Base-by-base conservation (phyloP, 148 eudicot genomes). In the Amaranthus cruentus region DNA sequence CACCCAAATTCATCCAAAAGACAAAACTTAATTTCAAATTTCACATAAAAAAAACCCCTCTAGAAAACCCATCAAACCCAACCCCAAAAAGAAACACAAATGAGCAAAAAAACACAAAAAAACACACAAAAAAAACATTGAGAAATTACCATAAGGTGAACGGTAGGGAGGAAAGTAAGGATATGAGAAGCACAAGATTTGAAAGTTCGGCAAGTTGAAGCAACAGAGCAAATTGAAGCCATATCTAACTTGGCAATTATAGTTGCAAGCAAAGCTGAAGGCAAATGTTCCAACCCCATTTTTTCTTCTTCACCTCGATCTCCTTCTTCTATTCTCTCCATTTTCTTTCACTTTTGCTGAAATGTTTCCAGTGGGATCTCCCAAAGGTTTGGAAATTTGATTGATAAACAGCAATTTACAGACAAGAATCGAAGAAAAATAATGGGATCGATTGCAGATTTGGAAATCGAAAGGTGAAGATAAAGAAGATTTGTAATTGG, bases 191-290 rank as follows among this genome's bases (percentile, higher is more conserved):
- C 87, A 81, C 91, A 91, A 43, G 86, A 71, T 52, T 81, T 81
- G 85, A 90, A 82, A 71, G 88, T 55, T 71, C 79, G 88, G 82
- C 92, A 92, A 56, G 99, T 95, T 69, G 93, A 82, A 13, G 92
- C 90, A 6, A 83, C 55, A 5, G 97, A 88, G 69, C 88, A 88
- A 69, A 95, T 92, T 46, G 97, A 95, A 10, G 90, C 76, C 43
- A 90, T 79, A 58, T 95, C 99, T 71, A 95, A 84, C 81, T 91
- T 95, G 6, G 88, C 73, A 83, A 92, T 70, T 43, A 95, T 86
- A 44, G 99, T 88, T 7, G 85, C 93, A 9, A 91, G 42, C 43
- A 95, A 70, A 55, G 91, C 91, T 44, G 82, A 18, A 0, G 99
- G 97, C 3, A 94, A 84, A 4, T 74, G 82, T 44, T 88, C 96